Conservation (phyloP, 345 rosid genomes). For the Euphorbia peplus region DNA sequence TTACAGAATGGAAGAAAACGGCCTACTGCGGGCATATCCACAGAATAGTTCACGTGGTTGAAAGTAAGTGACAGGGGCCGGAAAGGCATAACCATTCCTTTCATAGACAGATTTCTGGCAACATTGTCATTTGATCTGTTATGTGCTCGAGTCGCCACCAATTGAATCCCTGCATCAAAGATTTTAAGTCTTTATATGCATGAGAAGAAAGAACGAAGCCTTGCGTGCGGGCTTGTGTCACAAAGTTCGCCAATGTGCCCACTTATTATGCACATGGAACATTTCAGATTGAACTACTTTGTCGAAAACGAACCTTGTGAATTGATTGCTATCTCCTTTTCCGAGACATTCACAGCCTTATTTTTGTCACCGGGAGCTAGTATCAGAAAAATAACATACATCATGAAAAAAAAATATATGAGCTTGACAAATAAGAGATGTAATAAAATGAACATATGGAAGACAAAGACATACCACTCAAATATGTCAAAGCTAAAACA, state of each 20-base stretch:
- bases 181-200: background rate
- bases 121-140: background rate
- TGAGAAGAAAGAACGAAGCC: too few relatives aligned
- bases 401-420: too few relatives aligned
- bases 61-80: constrained; percentile 74
- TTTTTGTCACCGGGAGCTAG: constrained; percentile 15
- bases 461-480: constrained; percentile 14
- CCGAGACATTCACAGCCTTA: background rate
- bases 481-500: constrained; percentile 16
- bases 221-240: too few relatives aligned
- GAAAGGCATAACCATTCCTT: constrained; percentile 75
- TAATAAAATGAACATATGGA: background rate
- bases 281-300: too few relatives aligned
- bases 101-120: constrained; percentile 22
- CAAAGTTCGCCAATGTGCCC: too few relatives aligned
- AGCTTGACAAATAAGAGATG: background rate
- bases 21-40: constrained; percentile 79
- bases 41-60: constrained; percentile 58
- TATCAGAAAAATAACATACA: too few relatives aligned
- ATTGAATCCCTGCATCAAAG: constrained; percentile 27
- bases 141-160: constrained; percentile 16
- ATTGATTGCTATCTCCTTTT: background rate
- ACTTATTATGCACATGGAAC: too few relatives aligned
- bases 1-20: background rate
- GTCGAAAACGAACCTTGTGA: constrained; percentile 5